Conservation (phyloP, 805 yeast species). For the Candida namnaoensis region DNA sequence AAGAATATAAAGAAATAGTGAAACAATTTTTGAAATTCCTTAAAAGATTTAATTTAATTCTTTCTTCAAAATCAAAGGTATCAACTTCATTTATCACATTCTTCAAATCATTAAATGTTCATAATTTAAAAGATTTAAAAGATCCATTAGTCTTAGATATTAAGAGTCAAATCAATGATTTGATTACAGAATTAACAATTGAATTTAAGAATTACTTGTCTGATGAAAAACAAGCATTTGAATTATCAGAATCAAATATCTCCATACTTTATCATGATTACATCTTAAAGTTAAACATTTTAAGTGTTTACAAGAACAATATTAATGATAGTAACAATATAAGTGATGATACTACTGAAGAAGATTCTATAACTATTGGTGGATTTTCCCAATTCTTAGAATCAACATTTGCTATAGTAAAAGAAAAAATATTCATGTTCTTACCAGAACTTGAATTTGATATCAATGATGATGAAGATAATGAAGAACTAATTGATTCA, state of each 20-base stretch:
- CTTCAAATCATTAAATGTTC: neutral
- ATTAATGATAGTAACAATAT: too few species aligned
- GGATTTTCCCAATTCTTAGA: slow-evolving; percentile 3
- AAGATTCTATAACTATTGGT: neutral
- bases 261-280: slow-evolving; percentile 10
- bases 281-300: slow-evolving; percentile 8
- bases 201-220: slow-evolving; percentile 8
- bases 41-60: slow-evolving; percentile 5
- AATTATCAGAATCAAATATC: slow-evolving; percentile 3
- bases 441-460: slow-evolving; percentile 2
- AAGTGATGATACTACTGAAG: too few species aligned
- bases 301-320: slow-evolving; percentile 7
- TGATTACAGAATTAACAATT: slow-evolving; percentile 7
- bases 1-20: slow-evolving; percentile 4
- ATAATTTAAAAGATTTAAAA: neutral
- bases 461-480: neutral
- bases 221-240: slow-evolving; percentile 3
- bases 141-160: slow-evolving; percentile 7
- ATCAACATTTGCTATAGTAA: slow-evolving; percentile 4
- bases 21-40: slow-evolving; percentile 8
- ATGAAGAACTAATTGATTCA: neutral
- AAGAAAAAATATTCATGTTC: slow-evolving; percentile 2
- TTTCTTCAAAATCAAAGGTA: too few species aligned
- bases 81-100: neutral
- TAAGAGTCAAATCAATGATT: slow-evolving; percentile 1